phyloP scores from a whole-genome alignment of 306 rosid species.

The Carpinus fangiana region DNA sequence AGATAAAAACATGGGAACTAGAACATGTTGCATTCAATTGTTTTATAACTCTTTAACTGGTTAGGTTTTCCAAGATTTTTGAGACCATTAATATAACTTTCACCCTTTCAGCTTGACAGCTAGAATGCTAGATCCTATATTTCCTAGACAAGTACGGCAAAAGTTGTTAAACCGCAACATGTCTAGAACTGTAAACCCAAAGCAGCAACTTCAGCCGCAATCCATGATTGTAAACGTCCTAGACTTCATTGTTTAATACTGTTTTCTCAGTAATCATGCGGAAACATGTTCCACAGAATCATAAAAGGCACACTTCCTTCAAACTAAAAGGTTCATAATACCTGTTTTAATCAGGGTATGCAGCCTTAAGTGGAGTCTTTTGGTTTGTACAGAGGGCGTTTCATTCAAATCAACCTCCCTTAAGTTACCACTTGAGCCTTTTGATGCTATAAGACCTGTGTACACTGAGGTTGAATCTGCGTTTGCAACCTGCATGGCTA shows the following conservation, averaged over 20 bases:
- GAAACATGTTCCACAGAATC: background rate
- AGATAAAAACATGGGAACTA: background rate
- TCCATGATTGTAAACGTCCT: too few species aligned
- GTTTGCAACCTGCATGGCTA: conserved; percentile 79
- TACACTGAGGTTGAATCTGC: conserved; percentile 41
- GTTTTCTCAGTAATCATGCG: background rate
- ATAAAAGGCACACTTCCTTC: background rate
- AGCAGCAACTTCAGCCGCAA: background rate
- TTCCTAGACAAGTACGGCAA: background rate
- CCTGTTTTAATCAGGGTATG: conserved; percentile 81
- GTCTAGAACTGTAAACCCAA: background rate
- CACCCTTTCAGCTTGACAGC: background rate
- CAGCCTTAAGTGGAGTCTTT: conserved; percentile 58
- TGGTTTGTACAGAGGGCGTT: conserved; percentile 57
- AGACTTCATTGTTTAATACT: background rate
- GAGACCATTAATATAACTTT: background rate
- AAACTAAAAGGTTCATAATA: conserved; percentile 20
- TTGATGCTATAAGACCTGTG: conserved; percentile 28
- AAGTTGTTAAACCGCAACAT: background rate
- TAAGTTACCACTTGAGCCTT: conserved; percentile 53
- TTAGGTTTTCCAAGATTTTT: background rate
- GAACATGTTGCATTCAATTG: conserved; percentile 21
- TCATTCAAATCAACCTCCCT: conserved; percentile 83
- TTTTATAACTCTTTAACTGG: background rate
- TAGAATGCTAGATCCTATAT: background rate